Evolutionary conservation across 352 stramenopile species (phyloP).

Genomic region (Chrysophaeum taylorii): DNA sequence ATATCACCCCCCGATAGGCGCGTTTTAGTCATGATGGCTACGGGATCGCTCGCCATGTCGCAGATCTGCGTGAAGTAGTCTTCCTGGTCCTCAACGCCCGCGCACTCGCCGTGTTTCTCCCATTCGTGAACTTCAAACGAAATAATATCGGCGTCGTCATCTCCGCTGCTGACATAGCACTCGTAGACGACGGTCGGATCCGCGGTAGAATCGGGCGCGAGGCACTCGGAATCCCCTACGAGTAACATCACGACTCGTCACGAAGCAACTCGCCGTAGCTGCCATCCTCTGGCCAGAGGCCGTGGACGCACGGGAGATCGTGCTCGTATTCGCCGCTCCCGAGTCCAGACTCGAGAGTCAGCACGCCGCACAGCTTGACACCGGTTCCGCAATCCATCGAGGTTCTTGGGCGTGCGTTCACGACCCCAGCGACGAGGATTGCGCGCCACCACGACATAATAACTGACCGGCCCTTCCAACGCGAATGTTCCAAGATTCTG

Average conservation of each 20-base stretch:
- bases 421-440: no score
- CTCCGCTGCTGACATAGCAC: slow-evolving; percentile 4
- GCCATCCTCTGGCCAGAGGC: slow-evolving; percentile 16
- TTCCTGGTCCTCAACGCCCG: slow-evolving; percentile 3
- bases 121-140: slow-evolving; percentile 19
- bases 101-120: slow-evolving; percentile 21
- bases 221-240: no score
- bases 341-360: slow-evolving; percentile 8
- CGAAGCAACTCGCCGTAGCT: slow-evolving; percentile 18
- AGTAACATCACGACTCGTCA: no score
- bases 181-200: slow-evolving; percentile 2
- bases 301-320: slow-evolving; percentile 4
- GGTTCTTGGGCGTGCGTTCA: no score
- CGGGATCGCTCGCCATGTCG: slow-evolving; percentile 1
- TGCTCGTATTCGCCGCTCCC: slow-evolving; percentile 10
- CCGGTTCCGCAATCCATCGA: no score
- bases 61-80: slow-evolving; percentile 14
- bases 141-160: slow-evolving; percentile 9
- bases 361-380: slow-evolving; percentile 18
- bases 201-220: background rate
- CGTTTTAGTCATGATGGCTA: background rate
- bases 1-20: background rate
- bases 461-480: no score
- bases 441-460: no score
- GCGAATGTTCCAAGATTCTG: no score